A percentile compares a stretch with the other conserved stretches of the same genome.
Evolutionary conservation across 257 asterid genomes (phyloP).

Genomic region (Primulina tabacum): DNA sequence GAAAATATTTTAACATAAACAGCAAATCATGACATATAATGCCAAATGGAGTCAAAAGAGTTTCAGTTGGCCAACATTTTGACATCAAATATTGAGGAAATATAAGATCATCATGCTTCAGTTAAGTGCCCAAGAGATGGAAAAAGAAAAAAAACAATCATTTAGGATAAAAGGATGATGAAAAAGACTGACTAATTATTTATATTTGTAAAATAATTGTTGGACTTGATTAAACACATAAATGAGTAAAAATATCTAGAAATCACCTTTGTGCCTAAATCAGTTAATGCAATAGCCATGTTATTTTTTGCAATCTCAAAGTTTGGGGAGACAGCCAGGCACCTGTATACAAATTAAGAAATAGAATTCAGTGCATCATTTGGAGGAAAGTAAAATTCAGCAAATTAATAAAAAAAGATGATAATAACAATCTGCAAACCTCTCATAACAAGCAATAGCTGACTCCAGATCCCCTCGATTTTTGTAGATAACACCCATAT

Average conservation of each 20-base stretch:
- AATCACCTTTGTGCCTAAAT: conserved; percentile 95
- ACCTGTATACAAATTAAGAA: conserved; percentile 48
- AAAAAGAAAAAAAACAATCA: conserved; percentile 7
- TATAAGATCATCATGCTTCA: conserved; percentile 7
- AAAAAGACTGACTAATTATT: not conserved
- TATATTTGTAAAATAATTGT: conserved; percentile 8
- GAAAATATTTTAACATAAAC: conserved; percentile 3
- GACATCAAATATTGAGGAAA: conserved; percentile 11
- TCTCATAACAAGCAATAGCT: conserved; percentile 96
- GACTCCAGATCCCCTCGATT: conserved; percentile 96
- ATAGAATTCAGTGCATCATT: conserved; percentile 26
- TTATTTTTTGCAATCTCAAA: conserved; percentile 98
- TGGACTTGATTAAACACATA: conserved; percentile 19
- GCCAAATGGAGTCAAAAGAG: not conserved
- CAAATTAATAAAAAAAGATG: conserved; percentile 6
- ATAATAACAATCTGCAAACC: conserved; percentile 42
- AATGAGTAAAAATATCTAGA: conserved; percentile 19
- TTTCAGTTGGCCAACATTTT: not conserved
- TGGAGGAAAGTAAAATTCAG: conserved; percentile 20
- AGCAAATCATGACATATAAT: conserved; percentile 1
- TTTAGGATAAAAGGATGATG: not conserved
- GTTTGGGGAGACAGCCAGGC: conserved; percentile 93
- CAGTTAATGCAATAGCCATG: conserved; percentile 99
- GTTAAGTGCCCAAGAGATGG: conserved; percentile 3
- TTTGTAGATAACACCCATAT: conserved; percentile 97